phyloP scores from a whole-genome alignment of 352 stramenopile genomes.

The Globisporangium takayamanum region DNA sequence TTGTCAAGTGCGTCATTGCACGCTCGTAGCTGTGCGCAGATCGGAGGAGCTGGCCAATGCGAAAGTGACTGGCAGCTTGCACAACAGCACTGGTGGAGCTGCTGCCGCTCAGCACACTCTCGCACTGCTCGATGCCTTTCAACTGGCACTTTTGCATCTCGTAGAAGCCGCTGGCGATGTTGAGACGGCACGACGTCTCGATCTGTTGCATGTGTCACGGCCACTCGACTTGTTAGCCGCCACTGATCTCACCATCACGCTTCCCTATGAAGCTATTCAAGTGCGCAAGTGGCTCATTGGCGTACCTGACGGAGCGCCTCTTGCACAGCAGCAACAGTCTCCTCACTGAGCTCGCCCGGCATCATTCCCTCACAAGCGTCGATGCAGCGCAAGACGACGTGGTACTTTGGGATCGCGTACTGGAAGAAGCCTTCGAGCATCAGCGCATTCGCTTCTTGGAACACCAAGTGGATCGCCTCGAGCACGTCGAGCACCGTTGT shows the following conservation, averaged over 20 bases:
- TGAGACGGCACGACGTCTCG: slow-evolving; percentile 38
- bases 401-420: slow-evolving; percentile 55
- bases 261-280: no score
- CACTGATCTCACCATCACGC: no score
- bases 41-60: slow-evolving; percentile 42
- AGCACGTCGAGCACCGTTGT: slow-evolving; percentile 18
- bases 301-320: slow-evolving; percentile 3
- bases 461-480: slow-evolving; percentile 23
- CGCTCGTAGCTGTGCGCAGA: slow-evolving; percentile 44
- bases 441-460: slow-evolving; percentile 52
- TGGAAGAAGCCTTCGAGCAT: slow-evolving; percentile 58
- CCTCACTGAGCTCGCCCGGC: no score
- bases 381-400: slow-evolving; percentile 30
- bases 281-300: no score
- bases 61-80: slow-evolving; percentile 33
- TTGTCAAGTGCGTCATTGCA: slow-evolving; percentile 23
- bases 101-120: slow-evolving; percentile 34
- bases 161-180: slow-evolving; percentile 50
- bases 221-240: neutral
- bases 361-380: slow-evolving; percentile 3
- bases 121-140: slow-evolving; percentile 33
- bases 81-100: neutral
- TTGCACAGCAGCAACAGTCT: neutral
- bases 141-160: slow-evolving; percentile 56
- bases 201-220: slow-evolving; percentile 24